Base-by-base conservation (phyloP, 2,329 filamentous ascomycete species). In the Elsinoe perseae region DNA sequence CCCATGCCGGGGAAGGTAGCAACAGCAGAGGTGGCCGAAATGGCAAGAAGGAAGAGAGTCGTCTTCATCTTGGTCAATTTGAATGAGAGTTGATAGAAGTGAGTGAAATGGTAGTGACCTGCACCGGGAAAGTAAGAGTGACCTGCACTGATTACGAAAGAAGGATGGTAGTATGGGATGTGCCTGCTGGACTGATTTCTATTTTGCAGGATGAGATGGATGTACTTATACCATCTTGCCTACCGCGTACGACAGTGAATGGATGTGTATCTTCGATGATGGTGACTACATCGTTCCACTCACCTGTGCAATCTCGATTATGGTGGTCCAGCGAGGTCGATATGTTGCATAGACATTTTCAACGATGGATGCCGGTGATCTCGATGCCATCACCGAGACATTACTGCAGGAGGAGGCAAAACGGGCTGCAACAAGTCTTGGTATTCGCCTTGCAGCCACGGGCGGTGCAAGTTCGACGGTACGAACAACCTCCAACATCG, bases 391-490 rank as follows among this genome's bases (percentile, higher is more conserved):
- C 20, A 21, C 2, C 40, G 40, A 44, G 25, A 44, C 40, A 44
- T 21, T 25, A 44, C 40, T 44, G 40, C 40, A 44, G 21, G 18
- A 27, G 40, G 40, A 27, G 25, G 40, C 40, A 44, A 23, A 23
- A 21, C 40, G 40, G 40, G 40, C 40, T 44, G 20, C 40, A 44
- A 44, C 40, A 44, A 44, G 40, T 44, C 40, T 44, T 44, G 40
- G 40, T 44, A 44, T 27, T 44, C 40, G 10, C 20, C 20, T 44
- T 25, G 21, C 40, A 14, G 23, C 40, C 40, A 21, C 40, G 20
- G 8, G 40, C 40, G 20, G 40, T 14, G 23, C n/a, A n/a, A 25
- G 4, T 3, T 21, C 20, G 21, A 21, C 14, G 21, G 40, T 25
- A 10, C 21, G 8, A 44, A 44, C 8, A 25, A 5, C 20, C 4